Conservation (phyloP, 2,329 filamentous ascomycete species). For the Colletotrichum lentis region DNA sequence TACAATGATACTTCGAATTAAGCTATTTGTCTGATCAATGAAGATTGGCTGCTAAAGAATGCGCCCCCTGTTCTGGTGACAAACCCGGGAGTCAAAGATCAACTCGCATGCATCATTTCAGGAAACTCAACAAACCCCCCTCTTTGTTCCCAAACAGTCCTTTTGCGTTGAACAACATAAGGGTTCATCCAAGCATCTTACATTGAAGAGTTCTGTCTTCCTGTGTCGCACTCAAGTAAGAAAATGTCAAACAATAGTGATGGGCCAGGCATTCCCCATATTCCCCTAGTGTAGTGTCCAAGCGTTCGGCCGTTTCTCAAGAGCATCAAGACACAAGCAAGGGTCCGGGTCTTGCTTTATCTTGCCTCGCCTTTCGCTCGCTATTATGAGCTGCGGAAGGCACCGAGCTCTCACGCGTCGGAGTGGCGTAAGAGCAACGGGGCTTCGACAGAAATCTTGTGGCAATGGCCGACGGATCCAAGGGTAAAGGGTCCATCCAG, state of each 20-base stretch:
- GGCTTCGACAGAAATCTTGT: not conserved
- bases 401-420: too few species aligned
- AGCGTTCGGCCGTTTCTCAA: not conserved
- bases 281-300: not conserved
- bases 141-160: too few species aligned
- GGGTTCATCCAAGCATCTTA: too few species aligned
- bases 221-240: not conserved
- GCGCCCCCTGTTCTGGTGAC: not conserved
- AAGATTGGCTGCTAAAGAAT: not conserved
- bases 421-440: not conserved
- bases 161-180: too few species aligned
- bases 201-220: too few species aligned
- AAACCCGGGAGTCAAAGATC: not conserved
- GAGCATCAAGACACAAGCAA: not conserved
- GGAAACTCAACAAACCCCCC: too few species aligned
- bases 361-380: not conserved
- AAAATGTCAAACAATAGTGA: not conserved
- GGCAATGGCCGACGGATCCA: not conserved
- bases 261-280: not conserved
- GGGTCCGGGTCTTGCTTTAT: not conserved
- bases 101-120: too few species aligned
- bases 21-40: not conserved
- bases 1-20: too few species aligned
- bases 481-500: conserved; percentile 4
- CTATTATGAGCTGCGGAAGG: too few species aligned